These are phyloP conservation scores for Tetrahymena borealis DNA, from an alignment of 73 alveolate genomes.

Conservation along the genomic window DNA sequence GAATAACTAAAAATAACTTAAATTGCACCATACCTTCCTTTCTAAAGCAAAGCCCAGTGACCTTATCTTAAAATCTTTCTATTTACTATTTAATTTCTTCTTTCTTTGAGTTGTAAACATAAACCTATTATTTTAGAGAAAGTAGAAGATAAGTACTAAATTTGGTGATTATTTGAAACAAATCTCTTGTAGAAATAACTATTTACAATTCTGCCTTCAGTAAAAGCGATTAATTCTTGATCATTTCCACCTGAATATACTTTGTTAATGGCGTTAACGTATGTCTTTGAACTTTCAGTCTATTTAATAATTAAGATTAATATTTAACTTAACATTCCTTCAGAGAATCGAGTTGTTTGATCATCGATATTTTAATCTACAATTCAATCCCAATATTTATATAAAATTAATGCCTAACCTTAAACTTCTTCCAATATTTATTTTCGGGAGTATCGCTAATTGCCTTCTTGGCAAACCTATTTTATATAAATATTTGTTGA, in stretches of 20 bases:
- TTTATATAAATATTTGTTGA: neutral
- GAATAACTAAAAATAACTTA: neutral
- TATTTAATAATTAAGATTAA: too few species aligned
- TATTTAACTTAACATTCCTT: too few species aligned
- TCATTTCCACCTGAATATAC: neutral
- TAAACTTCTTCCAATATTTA: neutral
- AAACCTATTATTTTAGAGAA: neutral
- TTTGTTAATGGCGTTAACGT: neutral
- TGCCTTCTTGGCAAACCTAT: neutral
- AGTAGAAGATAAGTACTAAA: neutral
- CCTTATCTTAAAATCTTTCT: neutral
- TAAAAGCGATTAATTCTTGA: neutral
- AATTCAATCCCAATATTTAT: too few species aligned
- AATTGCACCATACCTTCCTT: neutral
- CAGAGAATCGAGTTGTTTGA: too few species aligned
- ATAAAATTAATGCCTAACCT: neutral
- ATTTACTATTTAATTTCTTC: neutral
- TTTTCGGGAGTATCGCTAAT: neutral
- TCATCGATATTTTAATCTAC: too few species aligned
- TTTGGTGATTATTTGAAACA: neutral
- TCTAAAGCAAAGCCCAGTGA: neutral
- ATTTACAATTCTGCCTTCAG: neutral
- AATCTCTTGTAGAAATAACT: neutral
- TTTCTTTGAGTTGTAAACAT: neutral
- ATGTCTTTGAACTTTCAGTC: neutral